Conservation (phyloP, 176 grass and related monocot species). For the Chloris gayana region DNA sequence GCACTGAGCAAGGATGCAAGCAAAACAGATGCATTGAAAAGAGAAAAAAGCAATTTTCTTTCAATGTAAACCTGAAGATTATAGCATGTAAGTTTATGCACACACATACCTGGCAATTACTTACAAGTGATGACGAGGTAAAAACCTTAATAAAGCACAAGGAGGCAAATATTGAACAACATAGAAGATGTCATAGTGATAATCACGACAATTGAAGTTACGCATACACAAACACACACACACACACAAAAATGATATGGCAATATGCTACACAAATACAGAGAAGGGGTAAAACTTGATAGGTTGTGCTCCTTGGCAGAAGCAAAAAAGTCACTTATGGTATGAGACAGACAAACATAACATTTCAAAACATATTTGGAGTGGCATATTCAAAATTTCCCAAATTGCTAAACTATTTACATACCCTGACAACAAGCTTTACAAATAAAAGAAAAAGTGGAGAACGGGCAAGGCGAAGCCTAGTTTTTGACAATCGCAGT, state of each 20-base stretch:
- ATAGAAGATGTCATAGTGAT: not conserved
- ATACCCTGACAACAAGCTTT: not conserved
- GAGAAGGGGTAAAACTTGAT: not conserved
- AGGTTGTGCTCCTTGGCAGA: not conserved
- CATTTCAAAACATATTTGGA: no score
- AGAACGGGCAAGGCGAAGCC: not conserved
- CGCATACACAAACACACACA: not conserved
- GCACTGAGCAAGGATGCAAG: not conserved
- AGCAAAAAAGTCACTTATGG: no score
- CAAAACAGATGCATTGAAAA: not conserved
- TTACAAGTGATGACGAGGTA: not conserved
- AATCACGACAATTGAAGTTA: not conserved
- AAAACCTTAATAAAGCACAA: not conserved
- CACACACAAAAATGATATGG: not conserved
- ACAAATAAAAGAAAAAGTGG: not conserved
- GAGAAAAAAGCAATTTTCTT: not conserved
- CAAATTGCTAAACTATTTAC: not conserved
- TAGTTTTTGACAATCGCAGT: not conserved
- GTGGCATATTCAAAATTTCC: not conserved
- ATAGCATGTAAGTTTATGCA: not conserved
- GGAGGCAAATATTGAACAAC: not conserved
- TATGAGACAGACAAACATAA: rapidly evolving
- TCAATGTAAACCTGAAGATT: not conserved
- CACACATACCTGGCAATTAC: not conserved
- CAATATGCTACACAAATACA: not conserved